Percentiles rank a stretch among this genome's conserved stretches.
Evolutionary conservation across 805 yeast genomes (phyloP).

Genomic region (Candida schatavii): DNA sequence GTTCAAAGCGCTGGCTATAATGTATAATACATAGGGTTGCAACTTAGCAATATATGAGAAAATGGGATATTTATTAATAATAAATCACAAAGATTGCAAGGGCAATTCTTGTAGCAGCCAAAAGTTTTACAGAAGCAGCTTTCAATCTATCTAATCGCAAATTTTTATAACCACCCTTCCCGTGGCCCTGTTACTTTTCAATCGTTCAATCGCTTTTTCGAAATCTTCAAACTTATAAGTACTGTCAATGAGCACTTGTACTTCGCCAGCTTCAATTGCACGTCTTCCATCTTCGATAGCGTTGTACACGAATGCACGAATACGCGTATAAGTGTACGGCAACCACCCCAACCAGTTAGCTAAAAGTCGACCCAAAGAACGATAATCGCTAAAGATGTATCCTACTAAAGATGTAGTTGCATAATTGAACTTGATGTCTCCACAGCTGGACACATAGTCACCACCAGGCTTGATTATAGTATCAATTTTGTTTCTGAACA

Average conservation of each 20-base stretch:
- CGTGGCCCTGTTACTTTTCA: conserved; percentile 47
- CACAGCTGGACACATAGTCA: conserved; percentile 52
- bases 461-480: conserved; percentile 46
- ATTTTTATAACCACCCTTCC: conserved; percentile 62
- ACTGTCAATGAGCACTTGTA: conserved; percentile 53
- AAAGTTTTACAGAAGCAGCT: too few species aligned
- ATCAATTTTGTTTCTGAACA: conserved; percentile 37
- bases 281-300: conserved; percentile 27
- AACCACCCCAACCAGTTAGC: conserved; percentile 16
- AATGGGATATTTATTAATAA: too few species aligned
- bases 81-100: too few species aligned
- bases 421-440: conserved; percentile 48
- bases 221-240: conserved; percentile 48
- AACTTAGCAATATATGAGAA: too few species aligned
- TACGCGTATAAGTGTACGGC: conserved; percentile 28
- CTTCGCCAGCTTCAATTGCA: conserved; percentile 43
- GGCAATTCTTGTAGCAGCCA: too few species aligned
- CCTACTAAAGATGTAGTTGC: neutral
- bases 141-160: too few species aligned
- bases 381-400: neutral
- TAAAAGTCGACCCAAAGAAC: conserved; percentile 9
- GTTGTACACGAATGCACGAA: conserved; percentile 9
- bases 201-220: conserved; percentile 47
- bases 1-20: too few species aligned
- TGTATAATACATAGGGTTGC: too few species aligned